Evolutionary conservation across 768 basidiomycete species (phyloP).

Genomic region (Daedaleopsis nitida): DNA sequence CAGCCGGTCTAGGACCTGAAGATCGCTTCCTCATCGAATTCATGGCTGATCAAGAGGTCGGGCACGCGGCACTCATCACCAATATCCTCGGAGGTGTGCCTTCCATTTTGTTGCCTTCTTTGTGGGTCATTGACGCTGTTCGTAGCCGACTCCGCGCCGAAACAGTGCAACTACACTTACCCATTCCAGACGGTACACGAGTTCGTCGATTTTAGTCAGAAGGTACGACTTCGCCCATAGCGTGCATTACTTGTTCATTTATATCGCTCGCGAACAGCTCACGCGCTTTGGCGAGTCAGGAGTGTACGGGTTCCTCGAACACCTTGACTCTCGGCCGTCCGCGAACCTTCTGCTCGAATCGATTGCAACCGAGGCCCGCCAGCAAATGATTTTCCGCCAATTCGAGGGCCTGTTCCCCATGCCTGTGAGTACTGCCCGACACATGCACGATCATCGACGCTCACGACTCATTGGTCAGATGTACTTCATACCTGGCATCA

Average conservation of each 20-base stretch:
- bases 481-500: conserved; percentile 57
- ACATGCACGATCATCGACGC: background rate
- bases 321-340: conserved; percentile 56
- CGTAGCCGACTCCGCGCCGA: conserved; percentile 41
- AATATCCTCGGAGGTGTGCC: conserved; percentile 51
- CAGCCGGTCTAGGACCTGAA: conserved; percentile 51
- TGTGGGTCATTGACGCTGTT: background rate
- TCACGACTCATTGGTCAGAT: background rate
- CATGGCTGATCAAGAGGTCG: conserved; percentile 67
- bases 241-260: background rate
- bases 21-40: conserved; percentile 58
- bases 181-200: conserved; percentile 57
- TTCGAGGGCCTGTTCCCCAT: conserved; percentile 63
- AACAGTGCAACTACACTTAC: conserved; percentile 59
- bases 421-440: conserved; percentile 35
- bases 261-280: conserved; percentile 27
- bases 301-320: conserved; percentile 64
- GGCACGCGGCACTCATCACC: conserved; percentile 55
- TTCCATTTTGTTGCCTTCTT: no score
- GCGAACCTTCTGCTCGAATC: conserved; percentile 56
- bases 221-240: conserved; percentile 29
- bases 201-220: conserved; percentile 63
- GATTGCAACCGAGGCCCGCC: conserved; percentile 63
- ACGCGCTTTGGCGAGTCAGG: conserved; percentile 61
- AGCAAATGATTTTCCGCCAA: conserved; percentile 69